A percentile compares a stretch with the other conserved stretches of the same genome.
These are phyloP conservation scores for Pleurotus giganteus DNA, from an alignment of 768 basidiomycete genomes.

Conservation along the genomic window DNA sequence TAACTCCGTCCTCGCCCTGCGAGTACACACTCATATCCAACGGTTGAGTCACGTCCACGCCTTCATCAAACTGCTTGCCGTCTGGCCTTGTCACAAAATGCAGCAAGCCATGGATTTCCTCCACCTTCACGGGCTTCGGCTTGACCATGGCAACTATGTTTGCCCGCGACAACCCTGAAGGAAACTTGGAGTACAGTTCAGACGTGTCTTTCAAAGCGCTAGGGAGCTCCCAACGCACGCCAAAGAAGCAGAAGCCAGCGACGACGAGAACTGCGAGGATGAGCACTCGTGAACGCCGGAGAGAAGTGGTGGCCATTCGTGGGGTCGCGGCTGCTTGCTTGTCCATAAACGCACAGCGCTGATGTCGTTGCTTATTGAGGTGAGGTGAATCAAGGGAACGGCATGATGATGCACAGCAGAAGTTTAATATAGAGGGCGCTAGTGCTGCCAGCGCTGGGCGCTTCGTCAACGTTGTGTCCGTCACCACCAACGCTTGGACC, in stretches of 20 bases:
- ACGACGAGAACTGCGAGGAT: conserved; percentile 35
- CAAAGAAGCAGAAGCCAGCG: conserved; percentile 37
- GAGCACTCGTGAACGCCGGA: conserved; percentile 48
- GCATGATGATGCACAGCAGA: not conserved
- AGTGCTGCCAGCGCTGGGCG: not conserved
- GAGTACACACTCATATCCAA: conserved; percentile 57
- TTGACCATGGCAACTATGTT: conserved; percentile 37
- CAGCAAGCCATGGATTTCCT: conserved; percentile 72
- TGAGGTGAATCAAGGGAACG: not conserved
- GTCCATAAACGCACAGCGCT: too few relatives aligned
- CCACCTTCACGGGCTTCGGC: conserved; percentile 27
- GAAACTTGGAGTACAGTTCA: conserved; percentile 8
- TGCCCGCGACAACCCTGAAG: conserved; percentile 34
- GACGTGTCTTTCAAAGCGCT: conserved; percentile 33
- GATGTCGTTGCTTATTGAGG: not conserved
- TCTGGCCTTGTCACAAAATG: conserved; percentile 56
- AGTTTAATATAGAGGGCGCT: not conserved
- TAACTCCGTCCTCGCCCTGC: conserved; percentile 36
- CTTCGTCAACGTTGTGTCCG: too few relatives aligned
- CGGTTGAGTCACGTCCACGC: conserved; percentile 44
- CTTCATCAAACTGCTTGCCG: conserved; percentile 34
- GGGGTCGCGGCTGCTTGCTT: not conserved
- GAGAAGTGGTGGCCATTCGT: conserved; percentile 12
- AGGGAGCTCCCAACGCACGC: conserved; percentile 41
- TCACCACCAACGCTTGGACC: too few relatives aligned